Base-by-base conservation (phyloP, 805 yeast species). In the Scheffersomyces stipitis region DNA sequence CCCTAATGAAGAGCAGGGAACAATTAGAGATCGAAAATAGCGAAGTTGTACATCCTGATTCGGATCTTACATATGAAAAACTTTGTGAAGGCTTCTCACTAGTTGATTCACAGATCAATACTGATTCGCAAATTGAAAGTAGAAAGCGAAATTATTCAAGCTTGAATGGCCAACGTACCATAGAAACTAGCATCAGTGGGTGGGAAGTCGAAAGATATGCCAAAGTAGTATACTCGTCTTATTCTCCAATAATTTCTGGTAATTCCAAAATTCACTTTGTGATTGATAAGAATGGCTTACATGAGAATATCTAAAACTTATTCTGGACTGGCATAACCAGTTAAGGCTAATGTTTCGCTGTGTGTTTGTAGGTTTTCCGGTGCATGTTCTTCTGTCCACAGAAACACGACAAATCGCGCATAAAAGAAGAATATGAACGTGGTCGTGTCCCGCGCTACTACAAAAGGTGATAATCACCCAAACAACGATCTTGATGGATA, bases 161-260 rank as follows among this genome's bases (percentile, higher is more conserved):
- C n/a, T n/a, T n/a, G n/a, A n/a, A n/a, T n/a, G n/a, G n/a, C n/a
- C n/a, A n/a, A n/a, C n/a, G n/a, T n/a, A 16, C 35, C n/a, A 16
- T 33, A 7, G 33, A 39, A 15, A 35, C 51, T 4, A 26, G 45
- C 15, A 38, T 51, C 8, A 34, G 53, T 12, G 53, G 56, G 2
- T 63, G 67, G 67, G 26, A 41, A 12, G 52, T 58, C 1, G 49
- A 56, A 18, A 46, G 69, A 31, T 60, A 43, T 32, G 40, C 45
- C 2, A 57, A 52, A 32, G 50, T 59, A 5, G 45, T 56, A 9
- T 32, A 48, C 5, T 41, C 48, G 12, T 36, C 45, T 13, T 31
- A 10, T 23, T 40, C 44, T 14, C 33, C 28, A 26, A 22, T 37
- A 10, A 28, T 36, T 4, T 20, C 36, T 18, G 30, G 35, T 18